Percentiles rank a stretch among this genome's conserved stretches.
These are phyloP conservation scores for Anethum foeniculum DNA, from an alignment of 140 eudicot species.

Conservation along the genomic window DNA sequence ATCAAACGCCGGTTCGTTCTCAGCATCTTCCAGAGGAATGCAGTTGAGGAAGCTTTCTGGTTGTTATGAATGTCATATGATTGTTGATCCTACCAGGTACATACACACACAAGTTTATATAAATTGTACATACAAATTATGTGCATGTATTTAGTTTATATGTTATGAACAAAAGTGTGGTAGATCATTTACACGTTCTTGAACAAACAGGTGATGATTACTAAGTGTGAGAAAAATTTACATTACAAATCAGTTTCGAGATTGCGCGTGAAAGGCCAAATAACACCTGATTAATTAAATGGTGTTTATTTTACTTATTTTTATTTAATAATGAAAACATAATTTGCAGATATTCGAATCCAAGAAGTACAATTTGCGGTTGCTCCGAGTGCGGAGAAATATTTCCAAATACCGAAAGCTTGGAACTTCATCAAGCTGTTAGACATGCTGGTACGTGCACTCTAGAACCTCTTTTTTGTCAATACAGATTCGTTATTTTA, in stretches of 20 bases:
- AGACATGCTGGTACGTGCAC: slow-evolving; percentile 68
- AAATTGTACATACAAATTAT: too few species aligned
- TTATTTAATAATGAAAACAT: neutral
- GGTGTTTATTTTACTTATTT: too few species aligned
- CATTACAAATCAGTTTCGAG: too few species aligned
- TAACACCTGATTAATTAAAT: too few species aligned
- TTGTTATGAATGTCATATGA: slow-evolving; percentile 83
- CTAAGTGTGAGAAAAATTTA: too few species aligned
- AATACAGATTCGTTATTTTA: neutral
- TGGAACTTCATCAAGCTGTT: slow-evolving; percentile 94
- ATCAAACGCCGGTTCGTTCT: slow-evolving; percentile 39
- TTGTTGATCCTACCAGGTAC: slow-evolving; percentile 77
- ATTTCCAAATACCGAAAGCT: slow-evolving; percentile 76
- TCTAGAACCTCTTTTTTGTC: neutral
- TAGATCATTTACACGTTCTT: neutral
- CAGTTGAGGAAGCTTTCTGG: slow-evolving; percentile 90
- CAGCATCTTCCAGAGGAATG: slow-evolving; percentile 58
- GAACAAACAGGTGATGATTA: neutral
- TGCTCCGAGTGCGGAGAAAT: slow-evolving; percentile 91
- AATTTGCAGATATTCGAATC: slow-evolving; percentile 47
- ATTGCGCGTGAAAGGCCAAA: too few species aligned
- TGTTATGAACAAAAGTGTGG: neutral
- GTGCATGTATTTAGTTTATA: too few species aligned
- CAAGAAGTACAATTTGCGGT: slow-evolving; percentile 70
- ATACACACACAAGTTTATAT: too few species aligned